phyloP scores from a whole-genome alignment of 1,284 basidiomycete genomes.

The Malassezia furfur region DNA sequence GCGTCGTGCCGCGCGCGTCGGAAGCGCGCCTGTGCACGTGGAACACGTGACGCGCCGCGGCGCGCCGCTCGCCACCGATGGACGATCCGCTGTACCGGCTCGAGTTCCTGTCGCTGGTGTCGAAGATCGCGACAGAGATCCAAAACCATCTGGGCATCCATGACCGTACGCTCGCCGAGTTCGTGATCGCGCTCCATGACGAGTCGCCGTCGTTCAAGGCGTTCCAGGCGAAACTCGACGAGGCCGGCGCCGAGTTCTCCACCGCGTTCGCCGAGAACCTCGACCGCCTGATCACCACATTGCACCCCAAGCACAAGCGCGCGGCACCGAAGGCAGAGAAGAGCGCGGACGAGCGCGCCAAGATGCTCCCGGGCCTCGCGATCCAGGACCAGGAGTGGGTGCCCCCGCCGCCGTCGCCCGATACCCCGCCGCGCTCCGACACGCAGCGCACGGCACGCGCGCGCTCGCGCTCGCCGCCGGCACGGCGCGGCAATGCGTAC shows the following conservation, averaged over 20 bases:
- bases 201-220: constrained; percentile 63
- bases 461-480: background rate
- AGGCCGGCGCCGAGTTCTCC: constrained; percentile 75
- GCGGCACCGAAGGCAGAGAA: constrained; percentile 34
- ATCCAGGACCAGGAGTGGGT: constrained; percentile 61
- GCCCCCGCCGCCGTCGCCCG: constrained; percentile 44
- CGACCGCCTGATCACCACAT: constrained; percentile 81
- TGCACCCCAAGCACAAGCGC: constrained; percentile 77
- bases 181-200: constrained; percentile 83
- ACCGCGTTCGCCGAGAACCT: constrained; percentile 82
- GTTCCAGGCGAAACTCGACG: constrained; percentile 74
- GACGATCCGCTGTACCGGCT: constrained; percentile 42
- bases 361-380: constrained; percentile 74
- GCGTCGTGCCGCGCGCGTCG: background rate
- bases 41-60: background rate
- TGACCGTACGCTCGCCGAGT: constrained; percentile 89
- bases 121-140: constrained; percentile 41
- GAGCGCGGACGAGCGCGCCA: constrained; percentile 55
- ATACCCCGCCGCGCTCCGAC: background rate
- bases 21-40: too few relatives aligned
- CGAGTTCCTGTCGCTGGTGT: constrained; percentile 40
- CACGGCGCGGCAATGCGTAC: background rate
- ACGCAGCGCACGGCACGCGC: background rate
- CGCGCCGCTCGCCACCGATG: background rate
- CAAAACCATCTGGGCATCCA: constrained; percentile 57